Base-by-base conservation (phyloP, 73 alveolate genomes). In the Stentor roeselii region DNA sequence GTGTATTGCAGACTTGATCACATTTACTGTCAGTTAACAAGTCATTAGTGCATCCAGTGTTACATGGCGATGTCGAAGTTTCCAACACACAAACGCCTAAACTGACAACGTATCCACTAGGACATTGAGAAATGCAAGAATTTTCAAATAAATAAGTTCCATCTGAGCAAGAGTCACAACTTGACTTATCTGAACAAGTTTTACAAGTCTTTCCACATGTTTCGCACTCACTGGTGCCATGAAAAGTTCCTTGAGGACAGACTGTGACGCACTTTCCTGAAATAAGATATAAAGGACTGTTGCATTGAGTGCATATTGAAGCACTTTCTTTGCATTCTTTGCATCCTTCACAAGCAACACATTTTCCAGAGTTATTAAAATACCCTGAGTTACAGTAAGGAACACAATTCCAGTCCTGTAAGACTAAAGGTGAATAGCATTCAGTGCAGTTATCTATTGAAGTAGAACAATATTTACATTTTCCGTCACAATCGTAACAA, bases 31-130 rank as follows among this genome's bases (percentile, higher is more conserved):
- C 37, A 30, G 11, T 34, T 32, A 67, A 32, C 37, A 67, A 27
- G 37, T 21, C 42, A 67, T 67, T 32, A 67, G 80, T 67, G 2
- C 80, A 67, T 11, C 37, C 37, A 67, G 80, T 50, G 30, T 50
- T 50, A 50, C 67, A 50, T 11, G 67, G 67, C 67, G 67, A 50
- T 50, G 67, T 50, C 6, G 67, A 50, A 11, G 67, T 50, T 50
- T 6, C 6, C 6, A 50, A 21, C 21, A 50, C 67, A 50, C 67
- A 50, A n/a, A n/a, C n/a, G n/a, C 67, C 21, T 11, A 21, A 50
- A 50, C 6, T 21, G 6, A 21, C 6, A 6, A 50, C 21, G 21
- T 50, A 50, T 11, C 37, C 80, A 0, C 1, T 32, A 67, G 80
- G 80, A 32, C 80, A 67, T 15, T 15, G 14, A 30, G 37, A n/a